Percentiles rank a stretch among this genome's conserved stretches.
Conservation (phyloP, 441 rosid genomes). For the Corymbia calophylla region DNA sequence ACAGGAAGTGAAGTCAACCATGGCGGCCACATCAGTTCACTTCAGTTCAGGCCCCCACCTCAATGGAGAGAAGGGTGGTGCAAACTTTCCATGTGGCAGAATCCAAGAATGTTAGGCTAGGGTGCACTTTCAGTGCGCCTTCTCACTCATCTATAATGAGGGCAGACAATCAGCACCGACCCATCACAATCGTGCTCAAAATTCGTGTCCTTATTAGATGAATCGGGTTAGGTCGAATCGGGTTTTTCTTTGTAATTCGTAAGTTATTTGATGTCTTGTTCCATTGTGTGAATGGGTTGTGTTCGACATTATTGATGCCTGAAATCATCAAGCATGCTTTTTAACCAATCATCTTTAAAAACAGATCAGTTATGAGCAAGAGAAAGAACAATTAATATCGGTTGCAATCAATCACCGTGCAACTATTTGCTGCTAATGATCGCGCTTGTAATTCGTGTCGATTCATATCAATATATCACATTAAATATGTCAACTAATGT, state of each 20-base stretch:
- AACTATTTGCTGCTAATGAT: too few relatives aligned
- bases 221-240: background rate
- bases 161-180: background rate
- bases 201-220: background rate
- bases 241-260: too few relatives aligned
- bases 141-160: background rate
- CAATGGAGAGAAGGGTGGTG: background rate
- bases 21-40: background rate
- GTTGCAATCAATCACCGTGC: too few relatives aligned
- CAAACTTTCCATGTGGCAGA: background rate
- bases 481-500: too few relatives aligned
- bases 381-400: too few relatives aligned
- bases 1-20: background rate
- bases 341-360: too few relatives aligned
- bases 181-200: background rate
- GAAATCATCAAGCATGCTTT: too few relatives aligned
- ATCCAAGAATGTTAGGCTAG: background rate
- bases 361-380: too few relatives aligned
- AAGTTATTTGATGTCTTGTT: too few relatives aligned
- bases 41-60: background rate
- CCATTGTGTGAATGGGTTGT: too few relatives aligned
- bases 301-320: too few relatives aligned
- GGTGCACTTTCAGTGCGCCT: background rate
- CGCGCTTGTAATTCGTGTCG: background rate
- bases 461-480: too few relatives aligned